A percentile compares a stretch with the other conserved stretches of the same genome.
Conservation (phyloP, 2,329 filamentous ascomycete species). For the Xylogone sp. region DNA sequence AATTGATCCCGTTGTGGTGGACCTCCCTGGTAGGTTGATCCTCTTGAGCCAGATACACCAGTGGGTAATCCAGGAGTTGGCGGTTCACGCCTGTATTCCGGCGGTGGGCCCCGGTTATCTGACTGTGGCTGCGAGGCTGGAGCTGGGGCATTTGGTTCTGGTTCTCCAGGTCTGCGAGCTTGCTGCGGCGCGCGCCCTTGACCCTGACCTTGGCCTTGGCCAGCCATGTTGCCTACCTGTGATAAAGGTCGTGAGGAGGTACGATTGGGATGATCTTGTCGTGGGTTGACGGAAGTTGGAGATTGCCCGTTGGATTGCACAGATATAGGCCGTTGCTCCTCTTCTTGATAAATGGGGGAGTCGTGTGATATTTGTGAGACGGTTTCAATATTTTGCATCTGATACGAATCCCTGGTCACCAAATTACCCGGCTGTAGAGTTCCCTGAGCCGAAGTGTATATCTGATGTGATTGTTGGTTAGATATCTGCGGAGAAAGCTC, state of each 20-base stretch:
- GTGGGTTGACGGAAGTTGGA: slow-evolving; percentile 14
- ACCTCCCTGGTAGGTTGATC: slow-evolving; percentile 26
- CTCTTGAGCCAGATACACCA: slow-evolving; percentile 15
- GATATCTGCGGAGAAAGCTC: slow-evolving; percentile 24
- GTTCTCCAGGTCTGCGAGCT: slow-evolving; percentile 24
- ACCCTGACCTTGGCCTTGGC: slow-evolving; percentile 28
- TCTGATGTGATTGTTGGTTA: slow-evolving; percentile 18
- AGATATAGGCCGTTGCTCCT: slow-evolving; percentile 24
- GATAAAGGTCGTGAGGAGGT: slow-evolving; percentile 20
- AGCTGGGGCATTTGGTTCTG: slow-evolving; percentile 20
- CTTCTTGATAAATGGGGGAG: slow-evolving; percentile 39
- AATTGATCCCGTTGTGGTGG: slow-evolving; percentile 28
- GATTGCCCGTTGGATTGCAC: slow-evolving; percentile 26
- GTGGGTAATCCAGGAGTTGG: slow-evolving; percentile 20
- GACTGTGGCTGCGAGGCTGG: slow-evolving; percentile 13
- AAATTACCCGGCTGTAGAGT: slow-evolving; percentile 28
- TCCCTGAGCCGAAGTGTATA: slow-evolving; percentile 26
- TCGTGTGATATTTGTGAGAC: slow-evolving; percentile 61
- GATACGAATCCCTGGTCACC: slow-evolving; percentile 29
- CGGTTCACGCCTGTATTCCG: slow-evolving; percentile 19
- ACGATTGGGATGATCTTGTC: slow-evolving; percentile 21
- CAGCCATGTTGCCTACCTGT: slow-evolving; percentile 16
- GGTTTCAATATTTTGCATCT: slow-evolving; percentile 50
- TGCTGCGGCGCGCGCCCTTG: slow-evolving; percentile 16
- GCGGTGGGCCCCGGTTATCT: slow-evolving; percentile 21